phyloP scores from a whole-genome alignment of 2,329 filamentous ascomycete genomes.

The Periconia macrospinosa region DNA sequence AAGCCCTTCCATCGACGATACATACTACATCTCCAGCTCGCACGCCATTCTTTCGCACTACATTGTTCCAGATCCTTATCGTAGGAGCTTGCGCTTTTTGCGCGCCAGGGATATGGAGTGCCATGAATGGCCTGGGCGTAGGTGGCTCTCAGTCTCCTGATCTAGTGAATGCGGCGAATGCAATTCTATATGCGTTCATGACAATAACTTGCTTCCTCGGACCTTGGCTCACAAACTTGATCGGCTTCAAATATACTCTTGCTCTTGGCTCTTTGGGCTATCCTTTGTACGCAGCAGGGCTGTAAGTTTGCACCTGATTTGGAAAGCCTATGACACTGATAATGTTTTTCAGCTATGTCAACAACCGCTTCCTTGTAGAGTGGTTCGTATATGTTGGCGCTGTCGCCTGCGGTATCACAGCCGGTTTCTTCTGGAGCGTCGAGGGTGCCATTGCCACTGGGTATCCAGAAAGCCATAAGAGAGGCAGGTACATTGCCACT shows the following conservation, averaged over 20 bases:
- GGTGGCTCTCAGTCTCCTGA: slow-evolving; percentile 17
- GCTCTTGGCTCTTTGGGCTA: slow-evolving; percentile 16
- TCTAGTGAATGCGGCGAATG: slow-evolving; percentile 19
- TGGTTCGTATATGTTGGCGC: slow-evolving; percentile 17
- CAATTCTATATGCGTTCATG: slow-evolving; percentile 15
- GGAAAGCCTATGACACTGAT: not conserved
- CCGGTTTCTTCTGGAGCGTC: slow-evolving; percentile 15
- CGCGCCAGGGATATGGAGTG: slow-evolving; percentile 18
- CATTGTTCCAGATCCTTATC: slow-evolving; percentile 16
- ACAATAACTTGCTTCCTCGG: slow-evolving; percentile 14
- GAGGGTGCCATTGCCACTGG: slow-evolving; percentile 15
- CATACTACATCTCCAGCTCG: not conserved
- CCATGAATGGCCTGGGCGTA: slow-evolving; percentile 19
- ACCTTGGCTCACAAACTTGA: slow-evolving; percentile 10
- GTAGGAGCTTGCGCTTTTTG: slow-evolving; percentile 16
- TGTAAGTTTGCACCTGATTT: slow-evolving; percentile 4
- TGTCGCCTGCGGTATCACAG: slow-evolving; percentile 12
- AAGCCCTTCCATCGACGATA: not conserved
- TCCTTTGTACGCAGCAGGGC: slow-evolving; percentile 14
- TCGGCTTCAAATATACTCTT: slow-evolving; percentile 15
- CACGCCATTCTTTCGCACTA: slow-evolving; percentile 11
- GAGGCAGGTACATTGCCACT: slow-evolving; percentile 47
- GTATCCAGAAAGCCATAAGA: slow-evolving; percentile 33
- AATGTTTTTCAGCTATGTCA: not conserved
- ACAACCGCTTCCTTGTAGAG: slow-evolving; percentile 16